Evolutionary conservation across 208 protist genomes (phyloP).

Genomic region (Leptomonas pyrrhocoris): DNA sequence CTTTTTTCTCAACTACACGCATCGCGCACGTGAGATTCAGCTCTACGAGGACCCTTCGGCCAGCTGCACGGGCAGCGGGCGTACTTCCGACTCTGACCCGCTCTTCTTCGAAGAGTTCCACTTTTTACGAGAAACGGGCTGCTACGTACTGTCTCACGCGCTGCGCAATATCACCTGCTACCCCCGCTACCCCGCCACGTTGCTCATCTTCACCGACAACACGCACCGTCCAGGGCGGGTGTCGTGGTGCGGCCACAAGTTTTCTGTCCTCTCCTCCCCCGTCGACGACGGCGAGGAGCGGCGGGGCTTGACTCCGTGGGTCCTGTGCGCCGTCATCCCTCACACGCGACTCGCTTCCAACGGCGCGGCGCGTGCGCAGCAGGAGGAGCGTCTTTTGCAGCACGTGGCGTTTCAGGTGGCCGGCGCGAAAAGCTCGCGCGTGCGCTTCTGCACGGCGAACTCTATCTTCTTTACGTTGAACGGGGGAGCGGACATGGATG

Average conservation of each 20-base stretch:
- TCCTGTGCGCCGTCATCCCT: slow-evolving; percentile 75
- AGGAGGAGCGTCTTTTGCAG: slow-evolving; percentile 50
- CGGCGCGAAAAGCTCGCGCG: slow-evolving; percentile 27
- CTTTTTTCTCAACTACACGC: slow-evolving; percentile 30
- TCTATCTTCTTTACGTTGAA: slow-evolving; percentile 64
- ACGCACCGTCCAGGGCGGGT: slow-evolving; percentile 55
- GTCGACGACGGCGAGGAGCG: slow-evolving; percentile 39
- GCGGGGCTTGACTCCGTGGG: slow-evolving; percentile 63
- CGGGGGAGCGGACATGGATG: slow-evolving; percentile 62
- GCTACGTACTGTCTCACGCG: slow-evolving; percentile 45
- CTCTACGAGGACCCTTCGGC: slow-evolving; percentile 31
- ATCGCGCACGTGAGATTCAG: slow-evolving; percentile 24
- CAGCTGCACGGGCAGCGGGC: slow-evolving; percentile 10
- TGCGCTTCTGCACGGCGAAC: slow-evolving; percentile 45
- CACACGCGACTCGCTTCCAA: slow-evolving; percentile 43
- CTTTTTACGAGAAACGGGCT: slow-evolving; percentile 44
- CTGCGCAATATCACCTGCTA: slow-evolving; percentile 38
- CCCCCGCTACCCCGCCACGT: slow-evolving; percentile 40
- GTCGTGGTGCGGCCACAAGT: slow-evolving; percentile 60
- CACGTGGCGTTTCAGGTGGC: slow-evolving; percentile 67
- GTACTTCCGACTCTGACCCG: not conserved
- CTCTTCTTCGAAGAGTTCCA: slow-evolving; percentile 33
- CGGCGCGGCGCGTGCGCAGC: slow-evolving; percentile 19
- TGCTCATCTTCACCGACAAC: slow-evolving; percentile 74
- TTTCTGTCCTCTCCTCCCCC: slow-evolving; percentile 29